These are phyloP conservation scores for Ophiostoma himal-ulmi DNA, from an alignment of 2,329 filamentous ascomycete genomes.

Conservation along the genomic window DNA sequence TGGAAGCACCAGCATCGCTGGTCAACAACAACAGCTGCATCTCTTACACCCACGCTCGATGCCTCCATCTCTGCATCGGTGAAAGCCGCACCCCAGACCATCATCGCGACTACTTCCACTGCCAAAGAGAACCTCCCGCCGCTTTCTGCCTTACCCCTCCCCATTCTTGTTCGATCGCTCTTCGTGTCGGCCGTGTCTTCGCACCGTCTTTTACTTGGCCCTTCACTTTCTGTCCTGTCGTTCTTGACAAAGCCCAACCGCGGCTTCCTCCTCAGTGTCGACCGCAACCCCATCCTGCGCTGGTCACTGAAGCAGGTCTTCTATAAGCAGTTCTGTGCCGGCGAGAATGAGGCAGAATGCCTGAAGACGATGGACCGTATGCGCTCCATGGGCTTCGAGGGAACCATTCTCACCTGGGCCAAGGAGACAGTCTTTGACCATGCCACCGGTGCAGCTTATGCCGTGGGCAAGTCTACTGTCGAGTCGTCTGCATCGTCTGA, in stretches of 20 bases:
- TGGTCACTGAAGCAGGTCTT: constrained; percentile 2
- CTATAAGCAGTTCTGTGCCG: constrained; percentile 13
- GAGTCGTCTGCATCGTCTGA: neutral
- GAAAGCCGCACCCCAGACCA: neutral
- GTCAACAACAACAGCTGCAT: neutral
- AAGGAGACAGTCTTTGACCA: constrained; percentile 8
- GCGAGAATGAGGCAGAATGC: constrained; percentile 8
- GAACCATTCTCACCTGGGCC: constrained; percentile 9
- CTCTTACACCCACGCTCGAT: neutral
- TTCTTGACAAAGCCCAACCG: constrained; percentile 3
- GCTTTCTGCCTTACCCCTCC: neutral
- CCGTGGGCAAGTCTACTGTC: neutral
- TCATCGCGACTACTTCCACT: neutral
- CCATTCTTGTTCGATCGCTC: constrained; percentile 4
- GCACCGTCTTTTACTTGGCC: neutral
- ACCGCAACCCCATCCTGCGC: constrained; percentile 8
- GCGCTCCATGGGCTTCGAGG: constrained; percentile 11
- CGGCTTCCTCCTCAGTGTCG: neutral
- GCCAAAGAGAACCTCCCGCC: neutral
- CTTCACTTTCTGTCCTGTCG: neutral
- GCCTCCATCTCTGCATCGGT: neutral
- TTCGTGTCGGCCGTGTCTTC: constrained; percentile 1
- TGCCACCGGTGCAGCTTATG: neutral
- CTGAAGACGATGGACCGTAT: neutral
- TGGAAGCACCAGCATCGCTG: neutral